Evolutionary conservation across 805 yeast species (phyloP), one percentile per base, ranked within the genome.

Genomic region (Schwanniomyces sp.): DNA sequence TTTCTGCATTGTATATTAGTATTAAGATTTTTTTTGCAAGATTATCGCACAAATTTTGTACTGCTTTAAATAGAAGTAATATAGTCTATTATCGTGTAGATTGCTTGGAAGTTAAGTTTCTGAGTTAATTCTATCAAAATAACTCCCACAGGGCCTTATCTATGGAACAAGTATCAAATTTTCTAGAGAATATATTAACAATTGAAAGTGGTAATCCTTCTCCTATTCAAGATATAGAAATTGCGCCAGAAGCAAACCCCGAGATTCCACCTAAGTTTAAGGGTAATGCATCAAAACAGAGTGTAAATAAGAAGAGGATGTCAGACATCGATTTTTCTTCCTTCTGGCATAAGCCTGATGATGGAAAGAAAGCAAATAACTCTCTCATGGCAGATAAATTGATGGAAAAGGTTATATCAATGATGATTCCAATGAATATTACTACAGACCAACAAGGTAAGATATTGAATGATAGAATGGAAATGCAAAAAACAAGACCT

Each of bases 341-440:
- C 16, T 59, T 59, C 49, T 64, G 69, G 69, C 53, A 56, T 41
- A 61, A 56, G 46, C 52, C 56, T 21, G 53, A 52, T 18, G 61
- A 60, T 34, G 55, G 48, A n/a, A 51, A 59, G 47, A 61, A 53
- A 44, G 56, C 46, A 27, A 24, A 41, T 18, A 45, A 45, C 28
- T 37, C 52, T 30, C 38, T 53, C 14, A 46, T 86, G 59, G 75
- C 88, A 0, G 96, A 89, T 54, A 84, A 84, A 46, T 64, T 89
- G 46, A 78, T 89, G 53, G 96, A 90, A 57, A 79, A 83, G 57
- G 69, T 88, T 43, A 67, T 89, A 7, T 72, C 82, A 18, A 81
- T 88, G 84, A 86, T 91, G 1, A 70, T 88, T 24, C 94, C 95
- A 0, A 76, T 87, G 41, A 56, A 57, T 34, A 54, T 51, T 12